phyloP scores from a whole-genome alignment of 805 yeast genomes.

The Yarrowia divulgata region DNA sequence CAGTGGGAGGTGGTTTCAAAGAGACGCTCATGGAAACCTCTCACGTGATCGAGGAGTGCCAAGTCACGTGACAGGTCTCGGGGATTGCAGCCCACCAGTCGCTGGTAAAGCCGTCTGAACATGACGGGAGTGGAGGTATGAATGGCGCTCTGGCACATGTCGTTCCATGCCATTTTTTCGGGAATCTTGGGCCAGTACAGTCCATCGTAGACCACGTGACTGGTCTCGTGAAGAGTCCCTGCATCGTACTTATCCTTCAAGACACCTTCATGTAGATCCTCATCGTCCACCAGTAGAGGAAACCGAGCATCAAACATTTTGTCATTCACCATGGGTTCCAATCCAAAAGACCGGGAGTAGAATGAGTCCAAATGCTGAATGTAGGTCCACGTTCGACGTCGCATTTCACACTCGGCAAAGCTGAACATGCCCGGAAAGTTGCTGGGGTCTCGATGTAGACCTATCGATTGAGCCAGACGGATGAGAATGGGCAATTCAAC shows the following conservation, averaged over 20 bases:
- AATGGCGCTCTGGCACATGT: constrained; percentile 30
- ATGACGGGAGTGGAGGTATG: constrained; percentile 21
- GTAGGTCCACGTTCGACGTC: constrained; percentile 35
- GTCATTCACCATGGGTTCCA: constrained; percentile 32
- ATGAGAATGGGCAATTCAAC: constrained; percentile 27
- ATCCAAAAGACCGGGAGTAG: constrained; percentile 25
- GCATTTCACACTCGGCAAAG: constrained; percentile 36
- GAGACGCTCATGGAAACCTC: constrained; percentile 21
- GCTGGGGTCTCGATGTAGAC: constrained; percentile 21
- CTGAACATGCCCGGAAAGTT: constrained; percentile 36
- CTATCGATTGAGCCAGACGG: constrained; percentile 30
- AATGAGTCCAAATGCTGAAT: constrained; percentile 34
- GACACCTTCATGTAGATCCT: constrained; percentile 9
- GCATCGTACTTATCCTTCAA: constrained; percentile 8
- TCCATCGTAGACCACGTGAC: constrained; percentile 21
- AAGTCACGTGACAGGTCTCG: constrained; percentile 9
- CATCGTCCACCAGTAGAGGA: constrained; percentile 11
- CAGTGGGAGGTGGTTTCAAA: constrained; percentile 21
- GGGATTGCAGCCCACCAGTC: constrained; percentile 3
- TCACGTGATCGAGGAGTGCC: constrained; percentile 18
- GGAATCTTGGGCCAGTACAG: constrained; percentile 34
- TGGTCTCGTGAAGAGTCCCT: background rate
- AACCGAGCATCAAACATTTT: constrained; percentile 25
- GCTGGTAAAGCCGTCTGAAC: constrained; percentile 23
- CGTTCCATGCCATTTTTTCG: constrained; percentile 33